Percentiles rank a stretch among this genome's conserved stretches.
These are phyloP conservation scores for Tolypocladium endophyticum DNA, from an alignment of 2,329 filamentous ascomycete genomes.

Conservation along the genomic window DNA sequence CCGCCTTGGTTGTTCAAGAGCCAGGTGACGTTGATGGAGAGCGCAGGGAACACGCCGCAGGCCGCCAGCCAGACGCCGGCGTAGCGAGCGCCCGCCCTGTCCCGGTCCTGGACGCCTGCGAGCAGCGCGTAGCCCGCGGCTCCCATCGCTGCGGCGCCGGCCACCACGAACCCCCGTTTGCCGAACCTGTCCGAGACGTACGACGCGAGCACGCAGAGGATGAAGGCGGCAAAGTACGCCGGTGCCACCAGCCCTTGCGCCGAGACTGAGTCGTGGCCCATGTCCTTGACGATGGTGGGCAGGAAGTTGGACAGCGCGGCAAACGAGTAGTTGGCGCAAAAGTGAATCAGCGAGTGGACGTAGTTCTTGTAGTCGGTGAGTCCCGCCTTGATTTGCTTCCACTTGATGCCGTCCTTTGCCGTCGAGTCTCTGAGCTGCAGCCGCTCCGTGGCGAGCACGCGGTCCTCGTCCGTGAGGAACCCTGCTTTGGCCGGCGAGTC, in stretches of 20 bases:
- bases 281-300: conserved; percentile 27
- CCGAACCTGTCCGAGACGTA: conserved; percentile 23
- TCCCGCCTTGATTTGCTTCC: conserved; percentile 21
- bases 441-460: conserved; percentile 11
- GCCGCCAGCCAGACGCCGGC: conserved; percentile 24
- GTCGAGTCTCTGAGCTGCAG: conserved; percentile 4
- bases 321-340: conserved; percentile 27
- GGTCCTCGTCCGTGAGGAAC: conserved; percentile 18
- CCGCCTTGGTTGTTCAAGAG: conserved; percentile 18
- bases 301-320: conserved; percentile 28
- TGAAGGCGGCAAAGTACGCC: conserved; percentile 27
- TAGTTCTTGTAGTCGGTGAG: conserved; percentile 24
- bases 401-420: conserved; percentile 7
- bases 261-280: conserved; percentile 26
- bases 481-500: conserved; percentile 16
- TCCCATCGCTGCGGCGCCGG: conserved; percentile 10
- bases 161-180: conserved; percentile 22
- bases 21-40: conserved; percentile 19
- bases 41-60: conserved; percentile 16
- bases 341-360: conserved; percentile 24
- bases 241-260: conserved; percentile 30
- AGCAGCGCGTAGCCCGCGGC: conserved; percentile 19
- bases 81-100: conserved; percentile 18
- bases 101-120: conserved; percentile 9
- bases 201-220: conserved; percentile 18